Conservation (phyloP, 2,329 filamentous ascomycete species). For the Fusarium sp. region DNA sequence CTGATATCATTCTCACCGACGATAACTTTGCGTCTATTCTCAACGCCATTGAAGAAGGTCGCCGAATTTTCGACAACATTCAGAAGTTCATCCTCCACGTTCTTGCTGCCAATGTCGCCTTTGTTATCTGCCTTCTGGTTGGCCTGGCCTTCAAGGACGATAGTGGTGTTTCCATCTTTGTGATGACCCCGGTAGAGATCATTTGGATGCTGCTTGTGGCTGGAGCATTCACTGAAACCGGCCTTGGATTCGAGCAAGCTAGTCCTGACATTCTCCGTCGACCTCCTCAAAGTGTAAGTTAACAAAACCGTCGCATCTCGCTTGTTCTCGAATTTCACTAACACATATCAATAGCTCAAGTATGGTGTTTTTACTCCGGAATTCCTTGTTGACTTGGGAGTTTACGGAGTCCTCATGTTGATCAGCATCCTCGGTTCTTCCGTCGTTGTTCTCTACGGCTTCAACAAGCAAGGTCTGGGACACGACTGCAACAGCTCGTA, state of each 20-base stretch:
- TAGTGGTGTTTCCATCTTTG: slow-evolving; percentile 76
- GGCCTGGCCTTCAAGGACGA: slow-evolving; percentile 78
- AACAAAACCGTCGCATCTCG: background rate
- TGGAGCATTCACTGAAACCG: slow-evolving; percentile 79
- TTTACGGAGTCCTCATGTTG: slow-evolving; percentile 76
- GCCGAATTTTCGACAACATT: slow-evolving; percentile 79
- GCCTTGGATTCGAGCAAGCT: slow-evolving; percentile 78
- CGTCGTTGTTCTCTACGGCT: slow-evolving; percentile 70
- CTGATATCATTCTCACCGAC: slow-evolving; percentile 76
- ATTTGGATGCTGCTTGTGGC: slow-evolving; percentile 84
- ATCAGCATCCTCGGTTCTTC: slow-evolving; percentile 71
- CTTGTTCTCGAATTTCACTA: background rate
- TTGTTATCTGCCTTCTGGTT: slow-evolving; percentile 76
- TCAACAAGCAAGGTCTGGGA: slow-evolving; percentile 68
- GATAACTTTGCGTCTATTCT: slow-evolving; percentile 72
- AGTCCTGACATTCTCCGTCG: slow-evolving; percentile 76
- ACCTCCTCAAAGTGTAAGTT: slow-evolving; percentile 62
- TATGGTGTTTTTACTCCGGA: slow-evolving; percentile 75
- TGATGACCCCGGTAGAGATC: slow-evolving; percentile 78
- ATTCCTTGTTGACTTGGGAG: slow-evolving; percentile 73
- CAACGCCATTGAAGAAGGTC: slow-evolving; percentile 72
- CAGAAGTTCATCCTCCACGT: slow-evolving; percentile 79
- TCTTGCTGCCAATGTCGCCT: slow-evolving; percentile 76
- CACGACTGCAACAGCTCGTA: slow-evolving; percentile 71
- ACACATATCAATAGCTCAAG: slow-evolving; percentile 48